A percentile compares a stretch with the other conserved stretches of the same genome.
These are phyloP conservation scores for Vigna mungo DNA, from an alignment of 306 rosid genomes.

Conservation along the genomic window DNA sequence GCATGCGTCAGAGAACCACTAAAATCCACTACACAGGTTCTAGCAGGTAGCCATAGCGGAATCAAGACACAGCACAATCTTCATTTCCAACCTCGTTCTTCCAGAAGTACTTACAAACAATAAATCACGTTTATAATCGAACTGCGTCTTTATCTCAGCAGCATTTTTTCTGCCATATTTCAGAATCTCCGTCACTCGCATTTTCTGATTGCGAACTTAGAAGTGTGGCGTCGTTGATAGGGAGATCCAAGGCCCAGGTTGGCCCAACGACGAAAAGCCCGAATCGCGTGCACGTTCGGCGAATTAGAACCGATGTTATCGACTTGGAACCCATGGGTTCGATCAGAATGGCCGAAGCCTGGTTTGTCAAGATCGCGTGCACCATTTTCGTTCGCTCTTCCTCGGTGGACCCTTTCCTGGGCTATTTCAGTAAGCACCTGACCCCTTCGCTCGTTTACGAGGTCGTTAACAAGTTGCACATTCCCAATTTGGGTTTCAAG, in stretches of 20 bases:
- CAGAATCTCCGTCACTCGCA: not conserved
- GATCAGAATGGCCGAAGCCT: conserved; percentile 34
- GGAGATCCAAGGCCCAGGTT: not conserved
- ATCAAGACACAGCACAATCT: not conserved
- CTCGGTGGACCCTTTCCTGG: not conserved
- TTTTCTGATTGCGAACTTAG: not conserved
- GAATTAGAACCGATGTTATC: conserved; percentile 1
- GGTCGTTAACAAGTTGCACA: not conserved
- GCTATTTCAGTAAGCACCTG: conserved; percentile 14
- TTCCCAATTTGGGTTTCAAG: not conserved
- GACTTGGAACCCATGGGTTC: conserved; percentile 6
- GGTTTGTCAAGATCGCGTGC: conserved; percentile 18
- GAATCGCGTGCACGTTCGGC: not conserved
- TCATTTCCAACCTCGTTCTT: not conserved
- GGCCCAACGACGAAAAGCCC: not conserved
- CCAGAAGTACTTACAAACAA: not conserved
- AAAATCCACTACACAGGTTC: not conserved
- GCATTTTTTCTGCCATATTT: not conserved
- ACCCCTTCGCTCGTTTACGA: conserved; percentile 28
- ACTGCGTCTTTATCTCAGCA: not conserved
- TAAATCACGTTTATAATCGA: not conserved
- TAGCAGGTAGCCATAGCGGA: not conserved
- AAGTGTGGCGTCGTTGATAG: not conserved
- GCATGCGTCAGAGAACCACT: not conserved
- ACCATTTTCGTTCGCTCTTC: not conserved